A percentile compares a stretch with the other conserved stretches of the same genome.
Conservation (phyloP, 1,139 yeast genomes). For the Hyphopichia fennica region DNA sequence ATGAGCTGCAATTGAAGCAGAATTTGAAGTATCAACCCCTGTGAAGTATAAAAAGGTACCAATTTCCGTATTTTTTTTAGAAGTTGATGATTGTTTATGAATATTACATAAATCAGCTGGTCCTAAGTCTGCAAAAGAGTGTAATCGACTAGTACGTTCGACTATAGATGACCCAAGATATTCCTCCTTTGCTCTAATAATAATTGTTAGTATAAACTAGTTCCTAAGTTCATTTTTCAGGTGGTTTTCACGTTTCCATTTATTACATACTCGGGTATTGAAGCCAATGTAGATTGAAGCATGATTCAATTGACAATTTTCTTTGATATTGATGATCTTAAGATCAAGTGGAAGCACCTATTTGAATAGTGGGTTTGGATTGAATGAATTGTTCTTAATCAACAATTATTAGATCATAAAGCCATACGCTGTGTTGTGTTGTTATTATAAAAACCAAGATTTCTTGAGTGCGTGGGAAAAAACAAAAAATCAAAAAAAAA, state of each 20-base stretch:
- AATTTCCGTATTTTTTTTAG: slow-evolving; percentile 40
- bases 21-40: slow-evolving; percentile 57
- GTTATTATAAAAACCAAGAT: slow-evolving; percentile 2
- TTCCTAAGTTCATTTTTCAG: neutral
- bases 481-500: neutral
- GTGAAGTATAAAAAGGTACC: slow-evolving; percentile 59
- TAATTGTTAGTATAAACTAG: neutral
- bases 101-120: slow-evolving; percentile 89
- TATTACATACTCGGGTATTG: slow-evolving; percentile 47
- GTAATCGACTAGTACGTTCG: slow-evolving; percentile 54
- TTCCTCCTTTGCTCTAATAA: slow-evolving; percentile 48
- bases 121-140: slow-evolving; percentile 59
- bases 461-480: neutral
- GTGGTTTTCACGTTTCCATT: neutral
- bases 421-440: slow-evolving; percentile 4
- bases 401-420: neutral
- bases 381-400: neutral
- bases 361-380: neutral
- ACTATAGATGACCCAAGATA: slow-evolving; percentile 49
- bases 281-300: slow-evolving; percentile 46
- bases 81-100: slow-evolving; percentile 45
- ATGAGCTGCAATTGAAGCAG: slow-evolving; percentile 68
- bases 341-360: too few species aligned
- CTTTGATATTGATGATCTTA: too few species aligned
- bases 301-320: slow-evolving; percentile 13